phyloP scores from a whole-genome alignment of 345 rosid species.

The Garcia nutans region DNA sequence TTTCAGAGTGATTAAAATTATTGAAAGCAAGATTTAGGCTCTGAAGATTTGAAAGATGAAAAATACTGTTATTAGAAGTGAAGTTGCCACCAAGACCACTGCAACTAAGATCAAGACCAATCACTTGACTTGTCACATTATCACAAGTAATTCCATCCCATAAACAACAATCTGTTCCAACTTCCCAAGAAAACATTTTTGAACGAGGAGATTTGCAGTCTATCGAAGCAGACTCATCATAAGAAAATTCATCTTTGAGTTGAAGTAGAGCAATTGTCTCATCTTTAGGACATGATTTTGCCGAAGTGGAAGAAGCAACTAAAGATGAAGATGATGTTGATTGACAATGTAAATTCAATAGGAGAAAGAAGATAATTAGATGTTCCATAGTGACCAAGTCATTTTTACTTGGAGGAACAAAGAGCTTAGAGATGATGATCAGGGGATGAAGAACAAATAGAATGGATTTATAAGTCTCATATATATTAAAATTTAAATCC shows the following conservation, averaged over 20 bases:
- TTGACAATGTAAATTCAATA: no score
- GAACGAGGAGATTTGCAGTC: background rate
- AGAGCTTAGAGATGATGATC: background rate
- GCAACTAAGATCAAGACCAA: slow-evolving; percentile 8
- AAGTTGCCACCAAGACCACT: slow-evolving; percentile 2
- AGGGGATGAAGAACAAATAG: no score
- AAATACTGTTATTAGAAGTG: slow-evolving; percentile 6
- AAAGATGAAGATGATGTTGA: background rate
- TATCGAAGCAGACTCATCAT: background rate
- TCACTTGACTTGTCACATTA: background rate
- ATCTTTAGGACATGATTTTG: background rate
- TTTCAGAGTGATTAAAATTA: background rate
- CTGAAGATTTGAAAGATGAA: slow-evolving; percentile 1
- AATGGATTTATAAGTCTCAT: no score
- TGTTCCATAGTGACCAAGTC: background rate
- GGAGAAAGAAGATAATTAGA: background rate
- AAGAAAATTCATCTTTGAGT: background rate
- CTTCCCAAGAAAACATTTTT: background rate
- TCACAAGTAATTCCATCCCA: slow-evolving; percentile 6
- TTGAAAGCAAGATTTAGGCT: slow-evolving; percentile 14
- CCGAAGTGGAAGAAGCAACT: background rate
- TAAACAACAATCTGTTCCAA: background rate
- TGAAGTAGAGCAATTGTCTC: background rate
- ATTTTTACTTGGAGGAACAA: no score
- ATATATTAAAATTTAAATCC: no score